Percentiles rank a stretch among this genome's conserved stretches.
Evolutionary conservation across 306 rosid genomes (phyloP).

Genomic region (Vicia villosa): DNA sequence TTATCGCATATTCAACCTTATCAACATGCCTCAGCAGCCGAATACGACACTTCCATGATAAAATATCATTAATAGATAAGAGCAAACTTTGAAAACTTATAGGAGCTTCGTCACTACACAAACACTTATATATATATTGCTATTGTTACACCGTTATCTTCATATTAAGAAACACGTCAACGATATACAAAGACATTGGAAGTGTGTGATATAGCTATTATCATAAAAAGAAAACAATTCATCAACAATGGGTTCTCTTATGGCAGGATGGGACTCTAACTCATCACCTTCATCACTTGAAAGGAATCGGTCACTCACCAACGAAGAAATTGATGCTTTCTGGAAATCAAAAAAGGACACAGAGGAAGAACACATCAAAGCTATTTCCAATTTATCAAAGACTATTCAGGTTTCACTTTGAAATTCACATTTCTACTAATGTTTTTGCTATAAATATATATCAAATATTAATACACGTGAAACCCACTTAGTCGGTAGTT

Average conservation of each 20-base stretch:
- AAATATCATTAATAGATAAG: slow-evolving; percentile 29
- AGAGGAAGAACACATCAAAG: slow-evolving; percentile 60
- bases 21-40: neutral
- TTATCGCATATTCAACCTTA: neutral
- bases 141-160: neutral
- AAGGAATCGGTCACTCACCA: slow-evolving; percentile 65
- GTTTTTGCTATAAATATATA: neutral
- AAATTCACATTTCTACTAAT: neutral
- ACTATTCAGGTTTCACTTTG: slow-evolving; percentile 43
- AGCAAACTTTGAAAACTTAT: neutral
- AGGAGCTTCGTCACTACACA: neutral
- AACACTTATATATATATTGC: neutral
- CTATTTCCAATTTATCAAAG: slow-evolving; percentile 39
- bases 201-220: neutral
- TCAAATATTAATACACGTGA: neutral
- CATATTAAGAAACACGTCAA: neutral
- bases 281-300: slow-evolving; percentile 42
- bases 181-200: neutral
- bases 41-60: slow-evolving; percentile 10
- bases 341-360: slow-evolving; percentile 58
- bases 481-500: too few relatives aligned
- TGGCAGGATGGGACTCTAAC: slow-evolving; percentile 77
- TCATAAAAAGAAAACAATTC: neutral
- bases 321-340: slow-evolving; percentile 58
- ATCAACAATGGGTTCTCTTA: slow-evolving; percentile 69